Conservation (phyloP, 2,329 filamentous ascomycete genomes). For the Colletotrichum sp. region DNA sequence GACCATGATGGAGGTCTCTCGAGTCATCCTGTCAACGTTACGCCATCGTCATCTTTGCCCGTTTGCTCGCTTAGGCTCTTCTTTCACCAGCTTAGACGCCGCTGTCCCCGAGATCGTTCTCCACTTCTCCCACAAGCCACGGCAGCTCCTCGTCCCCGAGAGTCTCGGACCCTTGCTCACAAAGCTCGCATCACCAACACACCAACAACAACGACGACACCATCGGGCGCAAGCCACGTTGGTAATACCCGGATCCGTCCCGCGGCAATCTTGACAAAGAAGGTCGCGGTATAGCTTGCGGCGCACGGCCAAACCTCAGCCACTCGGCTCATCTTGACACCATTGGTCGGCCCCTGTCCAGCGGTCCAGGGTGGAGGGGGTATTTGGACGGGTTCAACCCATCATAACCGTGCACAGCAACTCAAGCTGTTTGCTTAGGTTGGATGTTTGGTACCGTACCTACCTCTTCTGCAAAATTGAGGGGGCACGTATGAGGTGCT, state of each 20-base stretch:
- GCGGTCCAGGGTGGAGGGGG: neutral
- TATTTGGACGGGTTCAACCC: neutral
- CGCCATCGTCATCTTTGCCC: neutral
- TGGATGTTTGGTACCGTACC: neutral
- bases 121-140: neutral
- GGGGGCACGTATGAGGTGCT: neutral
- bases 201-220: neutral
- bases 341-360: neutral
- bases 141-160: neutral
- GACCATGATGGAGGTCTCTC: neutral
- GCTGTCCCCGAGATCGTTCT: neutral
- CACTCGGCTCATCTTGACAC: neutral
- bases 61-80: neutral
- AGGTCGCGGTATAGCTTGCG: neutral
- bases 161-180: neutral
- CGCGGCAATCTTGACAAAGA: neutral
- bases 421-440: neutral
- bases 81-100: neutral
- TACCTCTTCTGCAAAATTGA: neutral
- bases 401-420: neutral
- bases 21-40: neutral
- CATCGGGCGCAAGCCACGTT: neutral
- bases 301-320: neutral
- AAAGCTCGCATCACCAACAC: neutral
- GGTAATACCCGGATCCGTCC: neutral